A percentile compares a stretch with the other conserved stretches of the same genome.
phyloP scores from a whole-genome alignment of 1,284 basidiomycete species.

The Cryptococcus neoformans region DNA sequence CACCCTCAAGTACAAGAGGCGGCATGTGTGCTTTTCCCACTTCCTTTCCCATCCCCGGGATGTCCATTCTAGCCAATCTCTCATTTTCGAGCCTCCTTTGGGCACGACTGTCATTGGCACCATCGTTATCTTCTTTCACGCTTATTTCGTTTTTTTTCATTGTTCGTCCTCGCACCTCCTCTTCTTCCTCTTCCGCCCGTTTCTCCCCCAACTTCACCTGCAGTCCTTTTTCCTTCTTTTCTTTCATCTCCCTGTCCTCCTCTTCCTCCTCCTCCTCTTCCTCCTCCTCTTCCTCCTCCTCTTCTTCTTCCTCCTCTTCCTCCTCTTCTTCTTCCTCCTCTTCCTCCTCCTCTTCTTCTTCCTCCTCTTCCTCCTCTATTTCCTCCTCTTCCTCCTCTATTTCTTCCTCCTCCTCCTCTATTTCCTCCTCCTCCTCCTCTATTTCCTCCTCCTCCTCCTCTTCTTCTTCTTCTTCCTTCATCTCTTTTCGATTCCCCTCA shows the following conservation, averaged over 20 bases:
- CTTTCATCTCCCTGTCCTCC: not conserved
- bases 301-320: conserved; percentile 1
- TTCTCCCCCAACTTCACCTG: not conserved
- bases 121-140: too few relatives aligned
- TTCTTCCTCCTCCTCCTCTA: not conserved
- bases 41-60: too few relatives aligned
- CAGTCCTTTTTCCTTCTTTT: not conserved
- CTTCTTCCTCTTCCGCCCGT: not conserved
- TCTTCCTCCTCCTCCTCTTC: conserved; percentile 1
- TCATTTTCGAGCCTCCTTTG: too few relatives aligned
- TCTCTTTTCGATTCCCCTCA: not conserved
- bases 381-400: not conserved
- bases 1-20: too few relatives aligned
- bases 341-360: not conserved
- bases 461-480: conserved; percentile 1
- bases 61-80: not conserved
- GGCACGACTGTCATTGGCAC: too few relatives aligned
- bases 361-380: not conserved
- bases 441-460: not conserved
- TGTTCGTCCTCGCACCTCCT: too few relatives aligned
- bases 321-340: not conserved
- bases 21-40: too few relatives aligned
- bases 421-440: not conserved
- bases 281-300: not conserved
- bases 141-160: too few relatives aligned